A percentile compares a stretch with the other conserved stretches of the same genome.
Conservation (phyloP, 306 rosid species). For the Pachyrhizus erosus region DNA sequence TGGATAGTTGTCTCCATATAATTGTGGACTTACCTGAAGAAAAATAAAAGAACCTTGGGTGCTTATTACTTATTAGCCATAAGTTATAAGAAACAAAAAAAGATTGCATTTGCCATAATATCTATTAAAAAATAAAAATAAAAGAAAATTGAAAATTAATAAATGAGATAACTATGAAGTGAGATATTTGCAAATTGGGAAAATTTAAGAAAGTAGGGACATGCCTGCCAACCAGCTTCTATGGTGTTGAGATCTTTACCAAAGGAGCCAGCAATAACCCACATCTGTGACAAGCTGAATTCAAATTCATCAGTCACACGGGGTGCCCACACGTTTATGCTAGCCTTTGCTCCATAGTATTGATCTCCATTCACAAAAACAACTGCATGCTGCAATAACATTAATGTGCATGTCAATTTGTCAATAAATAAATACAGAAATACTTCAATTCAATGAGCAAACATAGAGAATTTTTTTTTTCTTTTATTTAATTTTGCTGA, state of each 20-base stretch:
- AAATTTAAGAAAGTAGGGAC: slow-evolving; percentile 34
- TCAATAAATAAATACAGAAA: not conserved
- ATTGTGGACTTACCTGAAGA: slow-evolving; percentile 91
- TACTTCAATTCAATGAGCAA: not conserved
- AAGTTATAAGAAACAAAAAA: not conserved
- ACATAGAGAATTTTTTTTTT: not conserved
- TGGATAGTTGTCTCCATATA: slow-evolving; percentile 93
- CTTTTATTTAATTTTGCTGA: not conserved
- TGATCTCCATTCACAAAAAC: slow-evolving; percentile 94
- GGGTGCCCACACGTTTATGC: slow-evolving; percentile 89
- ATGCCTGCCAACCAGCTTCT: slow-evolving; percentile 99
- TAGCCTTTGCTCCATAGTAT: slow-evolving; percentile 95
- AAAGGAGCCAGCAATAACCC: slow-evolving; percentile 97
- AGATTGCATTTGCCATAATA: not conserved
- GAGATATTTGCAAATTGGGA: not conserved
- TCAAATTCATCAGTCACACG: slow-evolving; percentile 75
- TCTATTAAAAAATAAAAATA: not conserved
- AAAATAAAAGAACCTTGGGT: not conserved
- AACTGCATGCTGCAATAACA: slow-evolving; percentile 84
- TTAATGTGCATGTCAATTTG: not conserved
- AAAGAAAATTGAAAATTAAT: not conserved
- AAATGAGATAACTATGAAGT: not conserved
- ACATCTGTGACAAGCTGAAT: slow-evolving; percentile 93
- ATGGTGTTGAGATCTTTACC: slow-evolving; percentile 89
- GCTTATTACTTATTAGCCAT: not conserved